phyloP scores from a whole-genome alignment of 2,329 filamentous ascomycete species.

The Penicillium sumatraense region DNA sequence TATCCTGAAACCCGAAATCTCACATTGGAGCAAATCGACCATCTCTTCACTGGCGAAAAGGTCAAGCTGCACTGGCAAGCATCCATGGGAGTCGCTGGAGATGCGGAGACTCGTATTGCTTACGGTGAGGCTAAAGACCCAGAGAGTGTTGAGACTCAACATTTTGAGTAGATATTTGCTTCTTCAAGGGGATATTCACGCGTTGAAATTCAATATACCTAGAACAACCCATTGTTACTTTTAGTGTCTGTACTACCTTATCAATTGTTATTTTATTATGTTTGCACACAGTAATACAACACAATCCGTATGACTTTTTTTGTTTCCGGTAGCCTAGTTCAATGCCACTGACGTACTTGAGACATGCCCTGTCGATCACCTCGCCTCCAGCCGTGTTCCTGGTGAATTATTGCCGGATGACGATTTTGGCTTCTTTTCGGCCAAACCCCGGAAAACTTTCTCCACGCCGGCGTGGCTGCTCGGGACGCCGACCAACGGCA shows the following conservation, averaged over 20 bases:
- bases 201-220: background rate
- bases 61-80: slow-evolving; percentile 36
- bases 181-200: background rate
- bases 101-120: slow-evolving; percentile 22
- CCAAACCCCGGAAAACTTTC: slow-evolving; percentile 5
- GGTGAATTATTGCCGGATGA: background rate
- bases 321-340: too few species aligned
- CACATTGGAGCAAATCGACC: slow-evolving; percentile 42
- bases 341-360: background rate
- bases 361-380: background rate
- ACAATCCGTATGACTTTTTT: background rate
- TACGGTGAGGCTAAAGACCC: slow-evolving; percentile 23
- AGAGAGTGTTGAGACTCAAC: slow-evolving; percentile 19
- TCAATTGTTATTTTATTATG: background rate
- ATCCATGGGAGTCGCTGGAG: slow-evolving; percentile 31
- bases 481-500: slow-evolving; percentile 13
- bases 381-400: background rate
- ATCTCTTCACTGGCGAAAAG: slow-evolving; percentile 40
- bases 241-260: background rate
- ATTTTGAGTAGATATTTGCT: slow-evolving; percentile 26
- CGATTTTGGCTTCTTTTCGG: slow-evolving; percentile 3
- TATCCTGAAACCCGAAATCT: slow-evolving; percentile 41
- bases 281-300: too few species aligned
- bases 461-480: slow-evolving; percentile 1
- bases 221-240: background rate